These are phyloP conservation scores for Sporothrix dimorphospora DNA, from an alignment of 2,329 filamentous ascomycete species.

Conservation along the genomic window DNA sequence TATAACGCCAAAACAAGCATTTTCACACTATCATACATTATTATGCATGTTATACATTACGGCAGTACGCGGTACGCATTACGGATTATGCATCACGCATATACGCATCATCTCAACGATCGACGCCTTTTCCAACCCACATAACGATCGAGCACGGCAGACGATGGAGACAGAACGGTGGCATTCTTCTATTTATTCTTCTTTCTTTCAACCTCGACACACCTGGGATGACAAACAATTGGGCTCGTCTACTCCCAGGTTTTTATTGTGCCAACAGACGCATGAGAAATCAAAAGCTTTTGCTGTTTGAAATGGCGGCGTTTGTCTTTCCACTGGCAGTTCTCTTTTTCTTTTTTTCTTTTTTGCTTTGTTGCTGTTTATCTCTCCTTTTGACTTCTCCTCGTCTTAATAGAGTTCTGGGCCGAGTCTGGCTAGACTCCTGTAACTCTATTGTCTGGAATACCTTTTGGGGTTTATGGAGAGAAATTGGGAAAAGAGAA, in stretches of 20 bases:
- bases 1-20: slow-evolving; percentile 23
- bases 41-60: slow-evolving; percentile 8
- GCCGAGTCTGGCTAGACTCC: slow-evolving; percentile 10
- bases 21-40: neutral
- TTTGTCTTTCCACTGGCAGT: neutral
- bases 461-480: neutral
- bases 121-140: neutral
- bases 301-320: neutral
- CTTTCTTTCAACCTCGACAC: neutral
- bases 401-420: slow-evolving; percentile 18
- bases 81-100: neutral
- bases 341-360: neutral
- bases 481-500: neutral
- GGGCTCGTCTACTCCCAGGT: neutral
- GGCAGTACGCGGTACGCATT: neutral
- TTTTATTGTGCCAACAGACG: neutral
- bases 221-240: neutral
- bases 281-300: neutral
- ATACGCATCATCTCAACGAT: slow-evolving; percentile 20
- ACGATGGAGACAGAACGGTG: slow-evolving; percentile 15
- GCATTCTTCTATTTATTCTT: neutral
- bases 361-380: neutral
- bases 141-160: slow-evolving; percentile 1
- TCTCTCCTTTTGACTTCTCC: neutral
- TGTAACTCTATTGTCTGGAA: slow-evolving; percentile 25